A percentile compares a stretch with the other conserved stretches of the same genome.
Conservation (phyloP, 257 asterid species). For the Coffea canephora region DNA sequence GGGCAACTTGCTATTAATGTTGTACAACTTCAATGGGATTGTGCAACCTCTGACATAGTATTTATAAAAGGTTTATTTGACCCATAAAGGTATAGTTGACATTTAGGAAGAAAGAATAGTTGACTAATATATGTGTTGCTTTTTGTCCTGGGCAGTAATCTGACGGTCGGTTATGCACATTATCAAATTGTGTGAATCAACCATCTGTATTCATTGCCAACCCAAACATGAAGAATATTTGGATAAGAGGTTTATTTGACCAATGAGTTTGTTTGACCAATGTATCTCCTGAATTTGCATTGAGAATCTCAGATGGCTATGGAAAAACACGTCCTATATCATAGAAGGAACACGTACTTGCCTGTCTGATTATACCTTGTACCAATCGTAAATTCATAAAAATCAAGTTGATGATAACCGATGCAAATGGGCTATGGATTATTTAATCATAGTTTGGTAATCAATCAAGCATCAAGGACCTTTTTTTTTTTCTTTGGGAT, state of each 20-base stretch:
- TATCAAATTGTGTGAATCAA: neutral
- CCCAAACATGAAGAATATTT: neutral
- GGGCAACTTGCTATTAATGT: neutral
- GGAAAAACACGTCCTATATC: neutral
- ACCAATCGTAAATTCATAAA: too few species aligned
- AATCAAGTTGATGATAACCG: neutral
- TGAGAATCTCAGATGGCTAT: neutral
- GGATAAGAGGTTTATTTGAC: neutral
- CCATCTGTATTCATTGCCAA: neutral
- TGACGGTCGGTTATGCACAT: neutral
- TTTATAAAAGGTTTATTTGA: constrained; percentile 16
- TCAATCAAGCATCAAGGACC: neutral
- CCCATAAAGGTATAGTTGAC: constrained; percentile 6
- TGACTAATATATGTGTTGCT: neutral
- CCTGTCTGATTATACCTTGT: too few species aligned
- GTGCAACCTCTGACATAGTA: constrained; percentile 7
- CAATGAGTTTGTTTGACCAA: neutral
- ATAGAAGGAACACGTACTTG: too few species aligned
- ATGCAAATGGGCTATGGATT: neutral
- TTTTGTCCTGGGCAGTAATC: neutral
- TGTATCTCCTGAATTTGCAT: neutral
- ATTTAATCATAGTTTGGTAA: neutral
- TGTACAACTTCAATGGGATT: neutral
- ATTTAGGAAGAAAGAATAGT: neutral
- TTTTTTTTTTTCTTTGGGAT: neutral